phyloP scores from a whole-genome alignment of 257 asterid genomes.

The Rauvolfia tetraphylla region DNA sequence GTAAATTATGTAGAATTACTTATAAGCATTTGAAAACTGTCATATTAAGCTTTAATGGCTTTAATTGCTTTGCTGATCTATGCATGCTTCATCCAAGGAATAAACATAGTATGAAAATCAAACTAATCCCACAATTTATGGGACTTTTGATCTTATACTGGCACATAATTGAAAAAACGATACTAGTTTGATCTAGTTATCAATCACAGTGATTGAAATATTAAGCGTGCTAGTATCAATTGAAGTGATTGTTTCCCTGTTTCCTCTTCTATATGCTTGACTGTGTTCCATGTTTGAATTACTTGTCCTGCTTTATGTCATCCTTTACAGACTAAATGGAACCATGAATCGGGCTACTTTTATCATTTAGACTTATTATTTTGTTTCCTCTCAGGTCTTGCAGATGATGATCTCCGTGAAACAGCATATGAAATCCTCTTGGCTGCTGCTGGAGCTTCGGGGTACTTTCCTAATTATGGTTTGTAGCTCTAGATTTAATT shows the following conservation, averaged over 20 bases:
- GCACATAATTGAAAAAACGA: neutral
- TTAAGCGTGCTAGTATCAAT: neutral
- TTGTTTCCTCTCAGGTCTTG: slow-evolving; percentile 50
- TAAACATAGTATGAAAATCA: neutral
- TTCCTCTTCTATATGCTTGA: neutral
- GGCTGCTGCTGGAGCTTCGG: slow-evolving; percentile 99
- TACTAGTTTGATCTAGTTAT: neutral
- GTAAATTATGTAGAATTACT: slow-evolving; percentile 30
- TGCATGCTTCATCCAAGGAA: neutral
- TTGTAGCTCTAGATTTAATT: slow-evolving; percentile 19
- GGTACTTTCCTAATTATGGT: slow-evolving; percentile 41
- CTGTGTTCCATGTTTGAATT: neutral
- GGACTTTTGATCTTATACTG: neutral
- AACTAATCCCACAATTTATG: neutral
- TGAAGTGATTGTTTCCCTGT: neutral
- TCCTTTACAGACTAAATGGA: neutral
- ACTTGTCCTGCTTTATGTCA: neutral
- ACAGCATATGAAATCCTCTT: slow-evolving; percentile 93
- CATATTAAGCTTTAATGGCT: neutral
- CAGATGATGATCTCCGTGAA: slow-evolving; percentile 91
- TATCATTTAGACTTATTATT: slow-evolving; percentile 4
- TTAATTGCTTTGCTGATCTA: neutral
- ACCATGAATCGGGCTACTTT: neutral
- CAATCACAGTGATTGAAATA: too few species aligned
- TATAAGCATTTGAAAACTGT: neutral